A percentile compares a stretch with the other conserved stretches of the same genome.
Evolutionary conservation across 805 yeast genomes (phyloP).

Genomic region (Brettanomyces anomalus): DNA sequence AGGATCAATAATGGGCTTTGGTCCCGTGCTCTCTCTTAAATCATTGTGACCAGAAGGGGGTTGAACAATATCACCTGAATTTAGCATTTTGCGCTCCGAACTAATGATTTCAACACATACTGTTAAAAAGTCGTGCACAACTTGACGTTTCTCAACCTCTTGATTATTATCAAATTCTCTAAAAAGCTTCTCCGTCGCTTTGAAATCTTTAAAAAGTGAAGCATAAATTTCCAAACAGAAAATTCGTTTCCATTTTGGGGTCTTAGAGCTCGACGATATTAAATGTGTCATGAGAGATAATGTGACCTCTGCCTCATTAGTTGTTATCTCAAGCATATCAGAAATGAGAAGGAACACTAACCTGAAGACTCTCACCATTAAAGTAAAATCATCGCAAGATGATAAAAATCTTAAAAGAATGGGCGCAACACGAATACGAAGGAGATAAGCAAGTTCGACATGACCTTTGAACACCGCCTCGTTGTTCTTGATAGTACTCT

Average conservation of each 20-base stretch:
- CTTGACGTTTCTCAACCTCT: constrained; percentile 46
- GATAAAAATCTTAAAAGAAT: constrained; percentile 60
- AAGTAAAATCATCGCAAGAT: constrained; percentile 49
- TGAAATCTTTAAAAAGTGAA: constrained; percentile 48
- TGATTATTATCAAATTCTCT: constrained; percentile 48
- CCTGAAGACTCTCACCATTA: constrained; percentile 68
- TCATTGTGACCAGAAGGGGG: constrained; percentile 12
- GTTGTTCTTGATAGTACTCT: constrained; percentile 65
- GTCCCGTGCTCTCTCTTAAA: constrained; percentile 2
- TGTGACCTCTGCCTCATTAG: constrained; percentile 74
- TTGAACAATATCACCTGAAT: constrained; percentile 27
- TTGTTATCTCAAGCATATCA: constrained; percentile 52
- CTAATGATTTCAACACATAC: constrained; percentile 30
- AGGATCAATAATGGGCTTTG: constrained; percentile 8
- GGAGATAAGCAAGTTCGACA: constrained; percentile 53
- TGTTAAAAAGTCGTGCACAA: constrained; percentile 45
- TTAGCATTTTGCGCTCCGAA: constrained; percentile 26
- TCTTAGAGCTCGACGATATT: constrained; percentile 45
- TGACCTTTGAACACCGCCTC: constrained; percentile 44
- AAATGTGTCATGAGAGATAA: constrained; percentile 66
- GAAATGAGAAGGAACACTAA: constrained; percentile 54
- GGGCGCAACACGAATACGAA: constrained; percentile 68
- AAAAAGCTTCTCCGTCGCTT: constrained; percentile 43
- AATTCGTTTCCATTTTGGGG: constrained; percentile 65
- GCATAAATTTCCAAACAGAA: constrained; percentile 67